Percentiles rank a stretch among this genome's conserved stretches.
These are phyloP conservation scores for Sindora glabra DNA, from an alignment of 306 rosid genomes.

Conservation along the genomic window DNA sequence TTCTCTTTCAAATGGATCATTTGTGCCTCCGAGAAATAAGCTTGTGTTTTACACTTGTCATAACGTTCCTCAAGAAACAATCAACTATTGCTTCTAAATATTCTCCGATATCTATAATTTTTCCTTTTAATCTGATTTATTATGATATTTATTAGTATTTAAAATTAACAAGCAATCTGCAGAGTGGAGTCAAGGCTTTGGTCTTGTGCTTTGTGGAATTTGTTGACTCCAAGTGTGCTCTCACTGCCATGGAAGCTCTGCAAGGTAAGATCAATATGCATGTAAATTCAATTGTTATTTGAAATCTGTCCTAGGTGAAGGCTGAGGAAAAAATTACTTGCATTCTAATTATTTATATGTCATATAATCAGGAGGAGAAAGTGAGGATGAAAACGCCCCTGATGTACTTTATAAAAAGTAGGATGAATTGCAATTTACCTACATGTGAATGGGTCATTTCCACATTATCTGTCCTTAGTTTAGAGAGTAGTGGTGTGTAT, in stretches of 20 bases:
- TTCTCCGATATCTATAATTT: not conserved
- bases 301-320: not conserved
- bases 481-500: too few relatives aligned
- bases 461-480: too few relatives aligned
- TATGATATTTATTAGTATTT: slow-evolving; percentile 12
- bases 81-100: not conserved
- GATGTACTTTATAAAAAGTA: too few relatives aligned
- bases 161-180: slow-evolving; percentile 19
- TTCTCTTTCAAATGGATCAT: too few relatives aligned
- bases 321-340: not conserved
- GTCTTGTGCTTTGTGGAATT: slow-evolving; percentile 56
- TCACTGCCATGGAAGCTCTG: slow-evolving; percentile 67
- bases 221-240: slow-evolving; percentile 45
- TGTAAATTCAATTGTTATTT: slow-evolving; percentile 6
- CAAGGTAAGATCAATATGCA: slow-evolving; percentile 27
- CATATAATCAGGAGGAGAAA: too few relatives aligned
- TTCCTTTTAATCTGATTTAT: not conserved
- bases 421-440: too few relatives aligned
- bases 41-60: not conserved
- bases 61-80: not conserved
- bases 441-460: too few relatives aligned
- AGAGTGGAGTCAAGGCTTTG: slow-evolving; percentile 71
- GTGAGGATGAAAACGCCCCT: not conserved
- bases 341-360: not conserved
- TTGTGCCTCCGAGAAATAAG: too few relatives aligned